Base-by-base conservation (phyloP, 805 yeast genomes). In the Yarrowia keelungensis region DNA sequence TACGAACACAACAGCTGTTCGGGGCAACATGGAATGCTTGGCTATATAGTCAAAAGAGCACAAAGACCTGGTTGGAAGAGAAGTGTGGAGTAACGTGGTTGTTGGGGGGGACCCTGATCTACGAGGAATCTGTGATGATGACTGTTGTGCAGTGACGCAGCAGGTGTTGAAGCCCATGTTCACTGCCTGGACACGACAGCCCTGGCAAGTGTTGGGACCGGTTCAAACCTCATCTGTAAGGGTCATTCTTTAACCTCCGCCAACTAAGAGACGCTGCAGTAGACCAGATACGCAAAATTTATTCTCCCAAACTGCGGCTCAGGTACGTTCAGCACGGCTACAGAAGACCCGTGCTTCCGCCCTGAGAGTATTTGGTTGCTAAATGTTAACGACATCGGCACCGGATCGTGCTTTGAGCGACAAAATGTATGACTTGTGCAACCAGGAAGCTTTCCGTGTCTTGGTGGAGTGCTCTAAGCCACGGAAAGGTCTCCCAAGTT, bases 341-440 rank as follows among this genome's bases (percentile, higher is more conserved):
- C 39, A 15, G 47, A 56, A 41, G 47, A 41, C 62, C 62, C 62
- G 62, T 56, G 62, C 62, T 56, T 56, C 62, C 62, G 62, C 62
- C 62, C 62, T 56, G 62, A 56, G 59, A 39, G 59, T 53, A 19
- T 53, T 53, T 53, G 59, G 35, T 53, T 53, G 59, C 59, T 53
- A 53, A 53, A 53, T 53, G 42, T 19, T 53, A 53, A 53, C 16
- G 59, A 38, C 16, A 22, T 19, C 45, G 45, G 43, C 26, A 51
- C 53, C 32, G 32, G 50, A 19, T 22, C 9, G 26, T 32, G 12
- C 39, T 15, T 49, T 15, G 38, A 26, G 16, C 11, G n/a, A 26
- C 16, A 47, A 43, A 26, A 26, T 26, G 32, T 26, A 26, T 26
- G 32, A 26, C 32, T 26, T 26, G 4, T 26, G 32, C 32, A 26